phyloP scores from a whole-genome alignment of 306 rosid genomes.

The Citrullus colocynthis region DNA sequence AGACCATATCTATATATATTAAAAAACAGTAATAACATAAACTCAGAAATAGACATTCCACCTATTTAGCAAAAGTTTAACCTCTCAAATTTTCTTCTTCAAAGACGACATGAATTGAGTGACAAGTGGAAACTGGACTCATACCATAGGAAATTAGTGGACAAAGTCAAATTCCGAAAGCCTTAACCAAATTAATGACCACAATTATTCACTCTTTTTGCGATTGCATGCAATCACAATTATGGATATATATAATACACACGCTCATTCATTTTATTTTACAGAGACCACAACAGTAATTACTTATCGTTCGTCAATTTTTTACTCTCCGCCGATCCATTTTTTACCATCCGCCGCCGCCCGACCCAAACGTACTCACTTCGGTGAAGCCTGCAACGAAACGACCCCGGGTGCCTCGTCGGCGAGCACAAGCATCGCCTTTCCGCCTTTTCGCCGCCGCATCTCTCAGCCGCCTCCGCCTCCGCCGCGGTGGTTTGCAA shows the following conservation, averaged over 20 bases:
- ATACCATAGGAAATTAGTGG: neutral
- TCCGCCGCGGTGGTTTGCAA: neutral
- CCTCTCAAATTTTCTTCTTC: too few species aligned
- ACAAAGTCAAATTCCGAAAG: neutral
- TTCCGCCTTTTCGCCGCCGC: neutral
- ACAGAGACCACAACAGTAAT: too few species aligned
- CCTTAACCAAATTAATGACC: neutral
- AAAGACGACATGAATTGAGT: neutral
- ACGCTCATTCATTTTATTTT: too few species aligned
- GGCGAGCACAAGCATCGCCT: conserved; percentile 66
- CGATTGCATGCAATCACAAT: neutral
- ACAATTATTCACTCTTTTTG: neutral
- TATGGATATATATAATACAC: too few species aligned
- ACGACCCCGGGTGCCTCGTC: conserved; percentile 71
- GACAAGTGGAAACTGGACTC: neutral
- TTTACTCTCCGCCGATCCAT: neutral
- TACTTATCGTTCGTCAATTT: neutral
- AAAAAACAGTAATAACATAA: neutral
- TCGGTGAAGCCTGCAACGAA: conserved; percentile 74
- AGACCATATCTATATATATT: too few species aligned
- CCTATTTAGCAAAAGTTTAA: too few species aligned
- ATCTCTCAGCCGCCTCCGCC: neutral
- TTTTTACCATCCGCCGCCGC: conserved; percentile 12
- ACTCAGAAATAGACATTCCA: neutral
- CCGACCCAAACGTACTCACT: conserved; percentile 53